Percentiles rank a stretch among this genome's conserved stretches.
phyloP scores from a whole-genome alignment of 2,329 filamentous ascomycete genomes.

The Chaetomium sp. region DNA sequence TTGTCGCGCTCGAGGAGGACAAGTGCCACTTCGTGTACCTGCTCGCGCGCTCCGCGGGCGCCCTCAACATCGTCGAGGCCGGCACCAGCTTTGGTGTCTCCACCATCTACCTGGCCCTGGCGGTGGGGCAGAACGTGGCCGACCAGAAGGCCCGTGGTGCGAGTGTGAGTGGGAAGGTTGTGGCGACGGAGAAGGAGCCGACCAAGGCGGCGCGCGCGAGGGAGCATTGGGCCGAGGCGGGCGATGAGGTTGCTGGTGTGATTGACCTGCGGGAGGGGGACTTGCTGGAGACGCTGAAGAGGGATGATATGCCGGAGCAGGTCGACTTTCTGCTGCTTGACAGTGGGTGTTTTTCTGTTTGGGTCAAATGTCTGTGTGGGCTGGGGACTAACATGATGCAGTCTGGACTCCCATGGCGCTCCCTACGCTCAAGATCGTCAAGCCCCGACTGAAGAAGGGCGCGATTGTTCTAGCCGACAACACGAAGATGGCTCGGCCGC shows the following conservation, averaged over 20 bases:
- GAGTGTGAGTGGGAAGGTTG: constrained; percentile 46
- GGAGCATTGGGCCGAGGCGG: constrained; percentile 56
- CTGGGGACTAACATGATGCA: constrained; percentile 16
- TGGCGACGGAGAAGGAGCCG: constrained; percentile 62
- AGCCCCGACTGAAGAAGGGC: constrained; percentile 40
- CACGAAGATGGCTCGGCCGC: constrained; percentile 37
- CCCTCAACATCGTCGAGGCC: constrained; percentile 58
- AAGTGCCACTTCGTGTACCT: constrained; percentile 61
- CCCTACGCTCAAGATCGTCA: constrained; percentile 45
- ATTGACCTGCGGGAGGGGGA: constrained; percentile 63
- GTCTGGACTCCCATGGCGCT: constrained; percentile 39
- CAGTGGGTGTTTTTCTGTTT: constrained; percentile 53
- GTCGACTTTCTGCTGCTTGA: constrained; percentile 63
- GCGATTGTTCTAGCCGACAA: constrained; percentile 49
- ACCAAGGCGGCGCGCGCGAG: constrained; percentile 54
- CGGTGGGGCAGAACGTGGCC: constrained; percentile 51
- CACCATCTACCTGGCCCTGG: constrained; percentile 64
- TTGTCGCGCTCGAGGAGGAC: constrained; percentile 61
- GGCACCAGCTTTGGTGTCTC: constrained; percentile 64
- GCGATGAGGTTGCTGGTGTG: constrained; percentile 49
- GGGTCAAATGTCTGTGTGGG: not conserved
- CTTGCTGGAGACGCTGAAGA: constrained; percentile 56
- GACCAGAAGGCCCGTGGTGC: constrained; percentile 8
- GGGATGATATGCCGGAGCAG: constrained; percentile 47
- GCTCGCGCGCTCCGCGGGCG: constrained; percentile 51